Evolutionary conservation across 2,329 filamentous ascomycete species (phyloP).

Genomic region (Escovopsis sp.): DNA sequence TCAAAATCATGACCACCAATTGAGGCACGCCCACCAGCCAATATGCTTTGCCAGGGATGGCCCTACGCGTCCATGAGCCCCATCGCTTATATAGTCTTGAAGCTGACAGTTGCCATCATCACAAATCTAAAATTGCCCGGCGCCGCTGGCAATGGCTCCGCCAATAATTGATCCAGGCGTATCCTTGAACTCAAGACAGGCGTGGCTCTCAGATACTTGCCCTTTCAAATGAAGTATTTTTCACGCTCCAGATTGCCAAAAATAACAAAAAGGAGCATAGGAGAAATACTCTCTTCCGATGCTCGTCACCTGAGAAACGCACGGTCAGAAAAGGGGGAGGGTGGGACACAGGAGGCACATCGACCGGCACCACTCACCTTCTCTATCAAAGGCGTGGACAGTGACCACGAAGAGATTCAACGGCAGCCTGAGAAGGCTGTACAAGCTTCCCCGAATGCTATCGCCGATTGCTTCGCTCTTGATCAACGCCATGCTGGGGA

Average conservation of each 20-base stretch:
- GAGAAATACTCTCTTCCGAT: slow-evolving; percentile 16
- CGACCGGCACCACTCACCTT: slow-evolving; percentile 17
- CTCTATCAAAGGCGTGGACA: slow-evolving; percentile 29
- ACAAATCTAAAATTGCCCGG: no score
- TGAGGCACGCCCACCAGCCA: no score
- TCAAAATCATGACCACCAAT: no score
- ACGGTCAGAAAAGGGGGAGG: background rate
- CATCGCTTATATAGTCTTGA: no score
- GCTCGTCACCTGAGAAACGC: slow-evolving; percentile 11
- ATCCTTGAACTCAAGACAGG: no score
- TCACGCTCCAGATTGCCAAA: slow-evolving; percentile 1
- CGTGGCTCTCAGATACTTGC: background rate
- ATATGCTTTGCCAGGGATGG: no score
- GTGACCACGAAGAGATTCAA: slow-evolving; percentile 39
- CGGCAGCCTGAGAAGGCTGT: slow-evolving; percentile 41
- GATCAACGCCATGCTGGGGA: slow-evolving; percentile 38
- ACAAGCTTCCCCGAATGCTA: slow-evolving; percentile 36
- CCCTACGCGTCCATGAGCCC: no score
- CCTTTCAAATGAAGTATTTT: background rate
- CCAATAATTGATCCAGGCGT: no score
- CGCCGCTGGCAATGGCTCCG: no score
- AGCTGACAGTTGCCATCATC: no score
- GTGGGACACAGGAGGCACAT: background rate
- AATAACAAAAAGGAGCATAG: slow-evolving; percentile 6
- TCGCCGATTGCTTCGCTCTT: slow-evolving; percentile 41